A percentile compares a stretch with the other conserved stretches of the same genome.
Evolutionary conservation across 1,139 yeast genomes (phyloP).

Genomic region (Yamadazyma taylorii): DNA sequence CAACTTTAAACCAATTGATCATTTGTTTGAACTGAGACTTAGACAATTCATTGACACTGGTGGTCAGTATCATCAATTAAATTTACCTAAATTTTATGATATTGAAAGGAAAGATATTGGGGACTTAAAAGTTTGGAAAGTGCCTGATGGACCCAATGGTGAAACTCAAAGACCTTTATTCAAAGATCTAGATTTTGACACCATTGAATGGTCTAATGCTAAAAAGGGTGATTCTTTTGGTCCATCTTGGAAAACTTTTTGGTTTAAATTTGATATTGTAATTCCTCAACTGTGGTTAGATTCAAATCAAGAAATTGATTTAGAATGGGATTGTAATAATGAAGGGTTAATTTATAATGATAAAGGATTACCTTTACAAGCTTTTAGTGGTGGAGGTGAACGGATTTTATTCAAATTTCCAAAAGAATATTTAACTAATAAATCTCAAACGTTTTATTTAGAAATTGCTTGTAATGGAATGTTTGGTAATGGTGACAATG

Average conservation of each 20-base stretch:
- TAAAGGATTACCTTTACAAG: constrained; percentile 72
- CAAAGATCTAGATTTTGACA: constrained; percentile 51
- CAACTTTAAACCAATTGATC: constrained; percentile 78
- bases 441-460: constrained; percentile 58
- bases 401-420: constrained; percentile 76
- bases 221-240: constrained; percentile 79
- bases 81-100: constrained; percentile 83
- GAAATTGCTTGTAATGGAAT: constrained; percentile 95
- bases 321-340: constrained; percentile 85
- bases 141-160: constrained; percentile 53
- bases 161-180: constrained; percentile 71
- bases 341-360: constrained; percentile 79
- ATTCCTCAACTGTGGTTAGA: constrained; percentile 63
- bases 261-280: constrained; percentile 72
- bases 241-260: constrained; percentile 95
- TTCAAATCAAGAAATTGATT: constrained; percentile 52
- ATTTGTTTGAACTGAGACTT: constrained; percentile 73
- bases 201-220: constrained; percentile 56
- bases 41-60: constrained; percentile 74
- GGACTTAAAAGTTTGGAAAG: constrained; percentile 57
- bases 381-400: constrained; percentile 85
- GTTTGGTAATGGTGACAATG: constrained; percentile 78
- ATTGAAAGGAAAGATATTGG: constrained; percentile 49
- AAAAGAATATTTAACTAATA: constrained; percentile 40
- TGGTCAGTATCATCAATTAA: constrained; percentile 69